A percentile compares a stretch with the other conserved stretches of the same genome.
Conservation (phyloP, 1,139 yeast genomes). For the Petasospora fabianii region DNA sequence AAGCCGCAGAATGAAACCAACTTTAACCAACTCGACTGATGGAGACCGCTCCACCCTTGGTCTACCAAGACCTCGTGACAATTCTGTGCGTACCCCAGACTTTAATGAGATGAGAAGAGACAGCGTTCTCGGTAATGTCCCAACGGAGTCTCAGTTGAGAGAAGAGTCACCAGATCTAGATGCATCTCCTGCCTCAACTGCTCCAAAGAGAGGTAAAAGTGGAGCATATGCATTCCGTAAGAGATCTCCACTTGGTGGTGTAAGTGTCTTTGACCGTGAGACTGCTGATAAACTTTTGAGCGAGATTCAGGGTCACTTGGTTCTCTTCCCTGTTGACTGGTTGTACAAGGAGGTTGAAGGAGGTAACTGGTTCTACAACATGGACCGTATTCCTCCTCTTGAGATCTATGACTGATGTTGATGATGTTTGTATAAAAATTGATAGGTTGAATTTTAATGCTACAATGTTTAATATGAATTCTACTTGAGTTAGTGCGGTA, state of each 20-base stretch:
- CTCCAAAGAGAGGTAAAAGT: slow-evolving; percentile 11
- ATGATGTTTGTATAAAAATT: too few relatives aligned
- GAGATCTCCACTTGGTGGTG: slow-evolving; percentile 38
- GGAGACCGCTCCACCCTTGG: too few relatives aligned
- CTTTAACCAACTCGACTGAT: background rate
- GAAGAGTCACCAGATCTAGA: background rate
- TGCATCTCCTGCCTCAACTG: background rate
- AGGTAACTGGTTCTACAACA: slow-evolving; percentile 92
- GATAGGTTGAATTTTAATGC: background rate
- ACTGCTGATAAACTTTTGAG: slow-evolving; percentile 72
- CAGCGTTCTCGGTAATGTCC: slow-evolving; percentile 12
- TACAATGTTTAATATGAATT: too few relatives aligned
- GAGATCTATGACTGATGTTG: slow-evolving; percentile 73
- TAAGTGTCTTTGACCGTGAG: slow-evolving; percentile 63
- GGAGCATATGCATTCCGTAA: slow-evolving; percentile 23
- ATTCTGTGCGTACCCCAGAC: slow-evolving; percentile 11
- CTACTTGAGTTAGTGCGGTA: too few relatives aligned
- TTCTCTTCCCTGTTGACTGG: slow-evolving; percentile 91
- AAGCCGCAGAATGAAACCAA: slow-evolving; percentile 3
- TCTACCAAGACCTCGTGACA: background rate
- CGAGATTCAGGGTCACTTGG: slow-evolving; percentile 86
- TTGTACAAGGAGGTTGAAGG: slow-evolving; percentile 78
- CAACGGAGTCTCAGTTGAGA: background rate
- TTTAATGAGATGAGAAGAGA: slow-evolving; percentile 6
- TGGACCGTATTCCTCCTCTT: slow-evolving; percentile 92